Evolutionary conservation across 768 basidiomycete genomes (phyloP), one percentile per base, ranked within the genome.

Genomic region (Dioszegia aurantiaca): DNA sequence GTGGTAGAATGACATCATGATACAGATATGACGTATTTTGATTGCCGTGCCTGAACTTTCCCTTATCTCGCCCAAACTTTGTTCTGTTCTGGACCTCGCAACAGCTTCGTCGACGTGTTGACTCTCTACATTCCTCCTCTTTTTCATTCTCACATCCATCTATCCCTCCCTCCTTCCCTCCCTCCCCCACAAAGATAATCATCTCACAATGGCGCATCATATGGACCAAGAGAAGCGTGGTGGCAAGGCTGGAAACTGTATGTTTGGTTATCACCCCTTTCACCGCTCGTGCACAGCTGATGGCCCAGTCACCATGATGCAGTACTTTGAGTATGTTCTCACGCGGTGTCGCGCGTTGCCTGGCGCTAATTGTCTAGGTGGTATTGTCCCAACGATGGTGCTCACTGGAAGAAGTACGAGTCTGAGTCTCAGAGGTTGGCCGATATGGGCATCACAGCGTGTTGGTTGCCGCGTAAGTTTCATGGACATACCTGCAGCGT

Each of bases 391-490:
- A n/a, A 27, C 3, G 51, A 27, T 23, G 37, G 37, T 26, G 21
- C 2, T 16, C 77, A 78, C 62, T 80, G 77, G 77, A 75, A 74
- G 44, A 65, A 72, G 51, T 72, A 75, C 36, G 64, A 70, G 52
- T 51, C 55, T 0, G 67, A 73, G 37, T 56, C 67, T 4, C 61
- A 71, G 5, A 47, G 67, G 17, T 65, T 79, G 37, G 73, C 74
- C 4, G 64, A 62, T 14, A 72, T 74, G 58, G 79, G 79, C 37
- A 77, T 80, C 56, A 79, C 78, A 10, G 77, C 77, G 9, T 69
- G 74, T 43, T 80, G 79, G 79, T 56, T 78, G 14, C 75, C 77
- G 41, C 78, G 72, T 75, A 23, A 52, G 70, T 68, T 26, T 11
- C 37, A 16, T 24, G 11, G 30, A 19, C 21, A 5, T 17, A n/a